Percentiles rank a stretch among this genome's conserved stretches.
These are phyloP conservation scores for Protomyces pachydermus DNA, from an alignment of 1,139 yeast species.

Conservation along the genomic window DNA sequence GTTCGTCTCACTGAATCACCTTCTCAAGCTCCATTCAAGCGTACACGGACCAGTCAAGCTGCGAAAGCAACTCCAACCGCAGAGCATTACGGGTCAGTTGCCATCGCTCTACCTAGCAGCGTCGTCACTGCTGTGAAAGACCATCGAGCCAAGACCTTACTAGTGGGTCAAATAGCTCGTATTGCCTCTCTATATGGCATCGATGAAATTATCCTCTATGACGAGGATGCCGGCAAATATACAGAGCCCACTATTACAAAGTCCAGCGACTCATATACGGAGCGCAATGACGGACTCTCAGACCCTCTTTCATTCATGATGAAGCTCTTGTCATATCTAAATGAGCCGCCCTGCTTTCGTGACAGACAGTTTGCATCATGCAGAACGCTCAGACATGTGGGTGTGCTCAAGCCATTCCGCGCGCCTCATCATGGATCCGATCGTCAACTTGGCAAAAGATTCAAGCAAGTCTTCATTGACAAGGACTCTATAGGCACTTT, in stretches of 20 bases:
- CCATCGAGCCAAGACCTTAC: conserved; percentile 25
- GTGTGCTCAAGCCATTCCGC: conserved; percentile 25
- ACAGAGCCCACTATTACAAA: conserved; percentile 7
- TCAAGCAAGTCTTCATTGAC: conserved; percentile 18
- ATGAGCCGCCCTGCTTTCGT: conserved; percentile 29
- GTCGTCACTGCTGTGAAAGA: conserved; percentile 24
- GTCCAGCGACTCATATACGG: conserved; percentile 9
- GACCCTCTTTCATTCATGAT: conserved; percentile 20
- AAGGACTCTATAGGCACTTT: background rate
- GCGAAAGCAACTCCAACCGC: background rate
- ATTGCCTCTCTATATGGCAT: conserved; percentile 25
- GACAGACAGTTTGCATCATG: conserved; percentile 27
- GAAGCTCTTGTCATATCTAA: conserved; percentile 25
- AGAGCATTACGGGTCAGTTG: background rate
- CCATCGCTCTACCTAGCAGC: conserved; percentile 29
- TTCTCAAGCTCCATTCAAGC: too few relatives aligned
- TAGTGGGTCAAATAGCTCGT: conserved; percentile 29
- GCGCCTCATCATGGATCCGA: conserved; percentile 28
- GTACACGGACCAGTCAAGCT: too few relatives aligned
- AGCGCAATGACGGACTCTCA: conserved; percentile 15
- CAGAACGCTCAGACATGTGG: conserved; percentile 25
- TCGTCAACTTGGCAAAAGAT: background rate
- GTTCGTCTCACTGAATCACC: background rate
- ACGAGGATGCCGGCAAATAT: conserved; percentile 19
- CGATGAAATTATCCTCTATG: conserved; percentile 28